Conservation (phyloP, 176 grass and related monocot genomes). For the Carex parvula region DNA sequence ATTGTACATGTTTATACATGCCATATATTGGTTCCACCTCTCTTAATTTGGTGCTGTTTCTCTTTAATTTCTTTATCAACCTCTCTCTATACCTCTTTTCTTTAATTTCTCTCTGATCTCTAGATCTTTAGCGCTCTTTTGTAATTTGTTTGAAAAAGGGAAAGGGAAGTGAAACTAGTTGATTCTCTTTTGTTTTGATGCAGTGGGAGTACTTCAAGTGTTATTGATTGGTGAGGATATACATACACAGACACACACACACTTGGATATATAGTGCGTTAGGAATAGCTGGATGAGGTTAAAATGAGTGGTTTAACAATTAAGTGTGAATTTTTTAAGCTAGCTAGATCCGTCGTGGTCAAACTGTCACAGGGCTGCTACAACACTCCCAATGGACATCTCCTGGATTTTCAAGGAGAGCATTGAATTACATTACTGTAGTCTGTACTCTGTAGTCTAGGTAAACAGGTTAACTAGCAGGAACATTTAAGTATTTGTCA, state of each 20-base stretch:
- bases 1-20: slow-evolving; percentile 88
- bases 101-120: background rate
- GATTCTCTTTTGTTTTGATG: background rate
- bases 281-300: slow-evolving; percentile 14
- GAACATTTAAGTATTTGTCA: background rate
- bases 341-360: background rate
- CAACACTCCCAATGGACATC: background rate
- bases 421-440: background rate
- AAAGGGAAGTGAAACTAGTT: background rate
- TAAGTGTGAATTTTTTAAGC: background rate
- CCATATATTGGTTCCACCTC: slow-evolving; percentile 49
- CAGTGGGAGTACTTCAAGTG: background rate
- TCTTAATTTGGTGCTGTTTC: slow-evolving; percentile 14
- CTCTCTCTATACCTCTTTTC: background rate
- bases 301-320: slow-evolving; percentile 4
- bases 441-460: background rate
- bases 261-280: no score
- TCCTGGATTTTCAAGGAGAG: background rate
- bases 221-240: slow-evolving; percentile 16
- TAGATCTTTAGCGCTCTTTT: background rate
- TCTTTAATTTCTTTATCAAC: background rate
- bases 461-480: background rate
- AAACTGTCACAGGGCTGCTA: background rate
- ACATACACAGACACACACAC: background rate
- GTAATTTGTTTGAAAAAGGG: background rate